These are phyloP conservation scores for Aspergillus conjunctus DNA, from an alignment of 495 filamentous ascomycete species.

Conservation along the genomic window DNA sequence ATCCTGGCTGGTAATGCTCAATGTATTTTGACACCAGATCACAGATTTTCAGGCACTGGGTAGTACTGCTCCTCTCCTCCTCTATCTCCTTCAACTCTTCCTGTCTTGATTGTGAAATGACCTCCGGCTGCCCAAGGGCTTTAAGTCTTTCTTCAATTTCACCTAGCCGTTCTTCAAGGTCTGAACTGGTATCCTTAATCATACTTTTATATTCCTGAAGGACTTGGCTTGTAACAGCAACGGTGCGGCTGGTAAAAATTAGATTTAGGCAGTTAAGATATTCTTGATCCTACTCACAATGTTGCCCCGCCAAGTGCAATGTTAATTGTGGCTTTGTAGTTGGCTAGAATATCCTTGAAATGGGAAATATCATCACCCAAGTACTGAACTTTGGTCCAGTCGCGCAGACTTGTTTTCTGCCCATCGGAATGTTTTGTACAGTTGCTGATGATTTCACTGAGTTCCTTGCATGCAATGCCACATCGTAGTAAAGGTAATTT, in stretches of 20 bases:
- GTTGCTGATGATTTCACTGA: slow-evolving; percentile 28
- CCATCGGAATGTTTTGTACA: slow-evolving; percentile 27
- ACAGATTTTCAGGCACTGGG: slow-evolving; percentile 41
- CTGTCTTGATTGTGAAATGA: background rate
- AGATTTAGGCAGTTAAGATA: background rate
- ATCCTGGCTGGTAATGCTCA: slow-evolving; percentile 21
- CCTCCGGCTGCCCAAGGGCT: slow-evolving; percentile 15
- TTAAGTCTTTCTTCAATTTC: slow-evolving; percentile 30
- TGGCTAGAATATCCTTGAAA: slow-evolving; percentile 30
- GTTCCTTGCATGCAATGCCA: slow-evolving; percentile 35
- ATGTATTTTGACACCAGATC: slow-evolving; percentile 30
- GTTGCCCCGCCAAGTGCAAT: slow-evolving; percentile 35
- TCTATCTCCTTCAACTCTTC: slow-evolving; percentile 29
- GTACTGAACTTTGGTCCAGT: slow-evolving; percentile 38
- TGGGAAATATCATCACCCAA: slow-evolving; percentile 32
- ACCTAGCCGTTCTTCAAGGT: slow-evolving; percentile 34
- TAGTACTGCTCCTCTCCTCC: slow-evolving; percentile 37
- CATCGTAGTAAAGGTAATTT: slow-evolving; percentile 33
- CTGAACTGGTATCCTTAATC: slow-evolving; percentile 34
- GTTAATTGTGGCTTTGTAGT: slow-evolving; percentile 37
- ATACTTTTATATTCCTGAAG: slow-evolving; percentile 35
- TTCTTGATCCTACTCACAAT: slow-evolving; percentile 25
- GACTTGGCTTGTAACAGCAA: slow-evolving; percentile 30
- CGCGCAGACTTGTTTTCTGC: slow-evolving; percentile 32
- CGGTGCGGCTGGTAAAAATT: slow-evolving; percentile 21